Evolutionary conservation across 805 yeast genomes (phyloP), one percentile per base, ranked within the genome.

Genomic region (Tetrapisispora fleetii): DNA sequence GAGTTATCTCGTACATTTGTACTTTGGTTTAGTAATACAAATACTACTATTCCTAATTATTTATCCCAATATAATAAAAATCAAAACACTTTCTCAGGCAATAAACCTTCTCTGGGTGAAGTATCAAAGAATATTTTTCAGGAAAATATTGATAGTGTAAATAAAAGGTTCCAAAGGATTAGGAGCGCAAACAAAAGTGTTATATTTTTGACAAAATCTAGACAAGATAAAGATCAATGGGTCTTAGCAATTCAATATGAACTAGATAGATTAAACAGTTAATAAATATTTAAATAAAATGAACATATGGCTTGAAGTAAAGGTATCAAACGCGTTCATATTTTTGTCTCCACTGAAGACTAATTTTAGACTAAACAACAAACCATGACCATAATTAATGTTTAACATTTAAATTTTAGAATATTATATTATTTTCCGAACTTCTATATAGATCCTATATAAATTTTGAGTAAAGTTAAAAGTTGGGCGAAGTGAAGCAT

Each of bases 211-310:
- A 82, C 96, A 10, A 66, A 89, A 43, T 85, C 95, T 1, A 68
- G 91, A 37, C 83, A 83, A 52, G 95, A 88, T 56, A 71, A 90
- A 47, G 96, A 91, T 58, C 52, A 78, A 32, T 90, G 98, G 98
- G 90, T 85, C 1, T 52, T 64, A 16, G 56, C 62, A 24, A 50
- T 70, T 24, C 58, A 62, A 46, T 54, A 60, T n/a, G 70, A 68
- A 43, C 40, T 70, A 37, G 74, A 69, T 46, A 58, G 72, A 41
- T 53, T 66, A 24, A 45, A 45, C 19, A 39, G 14, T 35, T 45
- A 14, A 40, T 18, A 14, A 10, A 18, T 30, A 32, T 27, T 4
- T 17, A 14, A 40, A n/a, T 40, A 17, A 16, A 24, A 24, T 13
- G 18, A 40, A 16, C n/a, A 32, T 32, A 32, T 32, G 14, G 14